Percentiles rank a stretch among this genome's conserved stretches.
Conservation (phyloP, 495 filamentous ascomycete genomes). For the Jackrogersella minutella region DNA sequence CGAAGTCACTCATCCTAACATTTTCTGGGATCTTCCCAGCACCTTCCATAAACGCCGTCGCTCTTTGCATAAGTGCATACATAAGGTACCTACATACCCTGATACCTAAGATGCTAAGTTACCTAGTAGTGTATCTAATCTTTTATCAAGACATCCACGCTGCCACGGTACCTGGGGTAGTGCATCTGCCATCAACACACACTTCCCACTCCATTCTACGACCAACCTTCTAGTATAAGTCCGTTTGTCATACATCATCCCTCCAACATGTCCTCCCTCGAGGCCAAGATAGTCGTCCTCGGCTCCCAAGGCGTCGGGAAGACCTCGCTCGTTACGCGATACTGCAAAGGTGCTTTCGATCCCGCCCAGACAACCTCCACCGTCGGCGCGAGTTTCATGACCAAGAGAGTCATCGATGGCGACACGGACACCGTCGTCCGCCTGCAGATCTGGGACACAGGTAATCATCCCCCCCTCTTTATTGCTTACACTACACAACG, state of each 20-base stretch:
- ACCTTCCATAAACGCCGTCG: background rate
- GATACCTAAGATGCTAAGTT: too few relatives aligned
- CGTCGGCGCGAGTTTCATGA: slow-evolving; percentile 92
- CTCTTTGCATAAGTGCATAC: slow-evolving; percentile 18
- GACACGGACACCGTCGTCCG: slow-evolving; percentile 81
- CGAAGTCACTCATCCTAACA: slow-evolving; percentile 27
- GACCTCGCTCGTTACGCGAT: slow-evolving; percentile 88
- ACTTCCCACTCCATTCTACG: background rate
- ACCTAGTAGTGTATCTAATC: background rate
- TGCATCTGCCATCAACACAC: slow-evolving; percentile 4
- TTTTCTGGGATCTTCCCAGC: slow-evolving; percentile 2
- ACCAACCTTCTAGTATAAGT: background rate
- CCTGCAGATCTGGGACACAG: slow-evolving; percentile 91
- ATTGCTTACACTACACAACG: slow-evolving; percentile 2
- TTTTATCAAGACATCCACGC: background rate
- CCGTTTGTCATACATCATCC: background rate
- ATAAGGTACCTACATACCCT: too few relatives aligned
- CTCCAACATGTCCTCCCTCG: slow-evolving; percentile 66
- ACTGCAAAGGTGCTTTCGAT: slow-evolving; percentile 80
- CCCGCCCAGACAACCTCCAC: slow-evolving; percentile 76
- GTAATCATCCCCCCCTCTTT: slow-evolving; percentile 36
- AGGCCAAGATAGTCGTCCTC: slow-evolving; percentile 92
- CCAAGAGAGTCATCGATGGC: slow-evolving; percentile 87
- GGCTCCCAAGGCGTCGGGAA: slow-evolving; percentile 95
- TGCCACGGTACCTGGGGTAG: background rate